A percentile compares a stretch with the other conserved stretches of the same genome.
phyloP scores from a whole-genome alignment of 2,329 filamentous ascomycete species.

The Amylocarpus encephaloides region DNA sequence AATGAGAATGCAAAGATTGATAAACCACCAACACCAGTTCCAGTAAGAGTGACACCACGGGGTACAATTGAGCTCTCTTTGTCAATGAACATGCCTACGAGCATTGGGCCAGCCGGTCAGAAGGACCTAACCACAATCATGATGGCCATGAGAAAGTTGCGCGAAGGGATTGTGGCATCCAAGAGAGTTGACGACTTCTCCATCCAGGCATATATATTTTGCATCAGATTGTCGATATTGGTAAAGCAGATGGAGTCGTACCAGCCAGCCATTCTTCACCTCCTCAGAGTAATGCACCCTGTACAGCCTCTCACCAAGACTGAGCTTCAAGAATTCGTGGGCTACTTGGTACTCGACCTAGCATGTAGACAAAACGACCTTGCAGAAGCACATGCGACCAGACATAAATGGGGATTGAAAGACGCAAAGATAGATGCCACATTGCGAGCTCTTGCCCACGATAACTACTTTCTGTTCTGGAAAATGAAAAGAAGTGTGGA shows the following conservation, averaged over 20 bases:
- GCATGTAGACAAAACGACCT: slow-evolving; percentile 78
- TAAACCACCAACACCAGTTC: slow-evolving; percentile 12
- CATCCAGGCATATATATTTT: slow-evolving; percentile 85
- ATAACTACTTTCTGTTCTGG: slow-evolving; percentile 79
- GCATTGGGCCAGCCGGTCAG: slow-evolving; percentile 18
- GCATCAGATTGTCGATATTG: slow-evolving; percentile 76
- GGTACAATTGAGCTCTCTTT: slow-evolving; percentile 6
- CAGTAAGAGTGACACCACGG: slow-evolving; percentile 3
- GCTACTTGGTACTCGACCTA: slow-evolving; percentile 79
- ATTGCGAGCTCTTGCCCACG: slow-evolving; percentile 65
- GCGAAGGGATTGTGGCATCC: slow-evolving; percentile 80
- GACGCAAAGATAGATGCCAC: slow-evolving; percentile 65
- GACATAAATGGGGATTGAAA: slow-evolving; percentile 52
- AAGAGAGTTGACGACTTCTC: slow-evolving; percentile 74
- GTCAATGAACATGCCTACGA: slow-evolving; percentile 3
- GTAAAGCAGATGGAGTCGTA: slow-evolving; percentile 82
- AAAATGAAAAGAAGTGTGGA: slow-evolving; percentile 66
- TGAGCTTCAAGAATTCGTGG: slow-evolving; percentile 72
- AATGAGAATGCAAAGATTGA: slow-evolving; percentile 20
- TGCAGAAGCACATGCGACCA: slow-evolving; percentile 63
- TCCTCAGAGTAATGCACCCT: slow-evolving; percentile 66
- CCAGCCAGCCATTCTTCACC: slow-evolving; percentile 75
- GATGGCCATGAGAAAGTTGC: slow-evolving; percentile 80
- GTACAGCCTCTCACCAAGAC: slow-evolving; percentile 60
- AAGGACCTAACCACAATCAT: slow-evolving; percentile 69